phyloP scores from a whole-genome alignment of 2,329 filamentous ascomycete species.

The Blumeria hordei region DNA sequence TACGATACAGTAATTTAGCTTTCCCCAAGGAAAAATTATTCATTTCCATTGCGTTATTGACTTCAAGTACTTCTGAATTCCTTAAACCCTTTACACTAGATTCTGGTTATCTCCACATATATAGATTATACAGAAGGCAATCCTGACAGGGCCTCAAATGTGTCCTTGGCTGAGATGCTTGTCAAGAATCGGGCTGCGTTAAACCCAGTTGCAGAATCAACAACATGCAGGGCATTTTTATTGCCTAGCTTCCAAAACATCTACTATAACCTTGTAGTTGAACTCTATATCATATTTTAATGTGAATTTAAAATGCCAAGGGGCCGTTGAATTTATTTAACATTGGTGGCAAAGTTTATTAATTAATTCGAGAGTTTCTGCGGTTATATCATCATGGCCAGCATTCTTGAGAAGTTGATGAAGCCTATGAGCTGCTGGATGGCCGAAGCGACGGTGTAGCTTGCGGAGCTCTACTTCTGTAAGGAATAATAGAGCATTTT shows the following conservation, averaged over 20 bases:
- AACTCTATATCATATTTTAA: neutral
- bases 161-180: neutral
- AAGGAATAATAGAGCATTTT: neutral
- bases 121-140: too few relatives aligned
- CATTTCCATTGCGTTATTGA: too few relatives aligned
- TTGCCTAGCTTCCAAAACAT: constrained; percentile 2
- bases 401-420: neutral
- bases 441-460: neutral
- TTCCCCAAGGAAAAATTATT: too few relatives aligned
- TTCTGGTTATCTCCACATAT: too few relatives aligned
- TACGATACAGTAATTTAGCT: too few relatives aligned
- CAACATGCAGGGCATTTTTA: neutral
- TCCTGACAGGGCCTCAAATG: neutral
- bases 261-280: constrained; percentile 2
- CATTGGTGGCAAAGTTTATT: neutral
- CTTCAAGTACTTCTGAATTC: too few relatives aligned
- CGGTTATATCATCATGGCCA: neutral
- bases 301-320: neutral
- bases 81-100: too few relatives aligned
- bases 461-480: neutral
- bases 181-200: neutral
- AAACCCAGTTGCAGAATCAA: neutral
- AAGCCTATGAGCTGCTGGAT: neutral
- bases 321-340: neutral
- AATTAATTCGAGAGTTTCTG: neutral